These are phyloP conservation scores for Penicillium fimorum DNA, from an alignment of 495 filamentous ascomycete genomes.

Conservation along the genomic window DNA sequence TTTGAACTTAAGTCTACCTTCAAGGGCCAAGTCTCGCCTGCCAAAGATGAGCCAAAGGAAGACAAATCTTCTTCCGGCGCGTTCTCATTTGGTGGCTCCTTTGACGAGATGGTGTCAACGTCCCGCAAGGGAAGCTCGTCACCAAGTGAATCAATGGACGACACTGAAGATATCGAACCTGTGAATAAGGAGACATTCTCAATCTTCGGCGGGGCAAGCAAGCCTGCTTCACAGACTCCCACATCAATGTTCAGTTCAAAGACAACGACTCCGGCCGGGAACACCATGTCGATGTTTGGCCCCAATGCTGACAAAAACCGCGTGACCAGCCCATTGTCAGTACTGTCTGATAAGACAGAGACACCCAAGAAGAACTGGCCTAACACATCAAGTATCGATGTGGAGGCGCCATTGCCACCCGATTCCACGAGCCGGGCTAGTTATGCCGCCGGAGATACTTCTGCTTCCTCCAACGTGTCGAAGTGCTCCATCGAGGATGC, in stretches of 20 bases:
- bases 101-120: conserved; percentile 29
- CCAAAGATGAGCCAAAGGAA: conserved; percentile 57
- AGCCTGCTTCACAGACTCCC: conserved; percentile 22
- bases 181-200: conserved; percentile 22
- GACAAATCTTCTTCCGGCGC: conserved; percentile 37
- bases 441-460: conserved; percentile 65
- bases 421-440: conserved; percentile 68
- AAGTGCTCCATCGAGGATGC: conserved; percentile 49
- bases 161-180: conserved; percentile 34
- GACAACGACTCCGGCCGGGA: conserved; percentile 32
- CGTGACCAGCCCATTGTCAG: conserved; percentile 32
- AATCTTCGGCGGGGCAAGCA: conserved; percentile 32
- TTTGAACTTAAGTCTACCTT: conserved; percentile 81
- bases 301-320: conserved; percentile 24
- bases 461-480: conserved; percentile 61
- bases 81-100: conserved; percentile 36
- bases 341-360: conserved; percentile 40
- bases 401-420: conserved; percentile 68
- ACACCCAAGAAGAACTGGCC: conserved; percentile 26
- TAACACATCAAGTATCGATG: conserved; percentile 18
- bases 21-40: conserved; percentile 66
- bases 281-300: conserved; percentile 40
- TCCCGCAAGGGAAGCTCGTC: conserved; percentile 22
- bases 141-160: conserved; percentile 39
- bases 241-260: conserved; percentile 39